A percentile compares a stretch with the other conserved stretches of the same genome.
These are phyloP conservation scores for Pythium vanterpoolii DNA, from an alignment of 352 stramenopile genomes.

Conservation along the genomic window DNA sequence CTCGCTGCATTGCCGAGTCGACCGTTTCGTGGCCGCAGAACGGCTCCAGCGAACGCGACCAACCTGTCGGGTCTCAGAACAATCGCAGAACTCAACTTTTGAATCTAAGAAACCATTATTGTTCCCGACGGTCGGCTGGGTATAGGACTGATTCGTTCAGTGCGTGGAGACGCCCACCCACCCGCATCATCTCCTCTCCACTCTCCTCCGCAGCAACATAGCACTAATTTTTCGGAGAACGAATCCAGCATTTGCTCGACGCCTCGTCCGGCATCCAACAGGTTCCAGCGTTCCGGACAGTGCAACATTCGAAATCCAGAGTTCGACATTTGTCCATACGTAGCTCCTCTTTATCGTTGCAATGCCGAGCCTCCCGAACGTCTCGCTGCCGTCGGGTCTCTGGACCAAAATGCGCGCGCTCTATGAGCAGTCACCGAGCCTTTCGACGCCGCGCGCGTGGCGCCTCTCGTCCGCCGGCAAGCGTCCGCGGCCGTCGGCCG, in stretches of 20 bases:
- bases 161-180: neutral
- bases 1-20: neutral
- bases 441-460: slow-evolving; percentile 32
- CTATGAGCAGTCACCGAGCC: slow-evolving; percentile 18
- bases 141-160: neutral
- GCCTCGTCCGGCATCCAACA: neutral
- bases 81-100: slow-evolving; percentile 4
- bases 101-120: neutral
- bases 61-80: neutral
- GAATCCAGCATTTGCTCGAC: neutral
- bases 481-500: slow-evolving; percentile 24
- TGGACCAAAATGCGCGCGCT: slow-evolving; percentile 18
- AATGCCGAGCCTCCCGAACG: slow-evolving; percentile 23
- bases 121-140: neutral
- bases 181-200: neutral
- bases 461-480: slow-evolving; percentile 25
- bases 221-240: neutral
- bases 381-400: slow-evolving; percentile 22
- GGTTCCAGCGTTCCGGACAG: neutral
- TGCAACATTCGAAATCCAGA: neutral
- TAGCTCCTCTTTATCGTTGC: slow-evolving; percentile 1
- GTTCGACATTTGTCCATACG: neutral
- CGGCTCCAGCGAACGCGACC: neutral
- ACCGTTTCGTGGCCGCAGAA: slow-evolving; percentile 2
- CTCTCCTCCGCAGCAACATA: neutral